Base-by-base conservation (phyloP, 192 early-diverging fungal species). In the Entophlyctis luteolus region DNA sequence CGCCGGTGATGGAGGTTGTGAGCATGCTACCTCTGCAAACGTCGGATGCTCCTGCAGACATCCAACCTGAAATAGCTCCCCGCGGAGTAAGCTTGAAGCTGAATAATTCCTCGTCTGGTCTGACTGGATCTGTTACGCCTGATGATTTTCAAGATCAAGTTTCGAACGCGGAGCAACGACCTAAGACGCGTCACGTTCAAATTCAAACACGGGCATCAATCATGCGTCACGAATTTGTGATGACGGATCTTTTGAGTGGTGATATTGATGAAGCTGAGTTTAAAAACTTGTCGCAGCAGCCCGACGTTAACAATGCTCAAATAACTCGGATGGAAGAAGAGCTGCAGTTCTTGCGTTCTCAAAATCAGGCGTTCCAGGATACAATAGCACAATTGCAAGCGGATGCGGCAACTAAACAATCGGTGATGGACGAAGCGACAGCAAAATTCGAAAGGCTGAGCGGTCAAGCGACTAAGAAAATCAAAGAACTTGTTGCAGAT, bases 401-500 rank as follows among this genome's bases (percentile, higher is more conserved):
- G 0, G 73, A 72, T 39, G 68, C 38, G 23, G 77, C 74, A 20
- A 33, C 54, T 2, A 25, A 39, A 37, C 35, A 45, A 12, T 27
- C 32, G 0, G 42, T 38, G 22, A 53, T 66, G 53, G 68, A 79
- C 48, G 74, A 48, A 25, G 48, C 75, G 23, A 59, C 68, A 53
- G 49, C 47, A 4, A 59, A 65, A 62, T 83, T 78, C 72, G 77
- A 83, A 29, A 59, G 59, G 53, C 55, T 80, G 28, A 59, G 58
- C 22, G 76, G 45, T 12, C 68, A 72, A 53, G 77, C 81, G 4
- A 75, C 66, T 48, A 67, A 67, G 49, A 80, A 80, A 73, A 80
- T 83, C 47, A 77, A 78, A 59, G 78, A 83, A 71, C 47, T 81
- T 18, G 53, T 81, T 36, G 63, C 65, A 33, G 79, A 81, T 52